Evolutionary conservation across 1,284 basidiomycete species (phyloP).

Genomic region (Farysia itapuensis): DNA sequence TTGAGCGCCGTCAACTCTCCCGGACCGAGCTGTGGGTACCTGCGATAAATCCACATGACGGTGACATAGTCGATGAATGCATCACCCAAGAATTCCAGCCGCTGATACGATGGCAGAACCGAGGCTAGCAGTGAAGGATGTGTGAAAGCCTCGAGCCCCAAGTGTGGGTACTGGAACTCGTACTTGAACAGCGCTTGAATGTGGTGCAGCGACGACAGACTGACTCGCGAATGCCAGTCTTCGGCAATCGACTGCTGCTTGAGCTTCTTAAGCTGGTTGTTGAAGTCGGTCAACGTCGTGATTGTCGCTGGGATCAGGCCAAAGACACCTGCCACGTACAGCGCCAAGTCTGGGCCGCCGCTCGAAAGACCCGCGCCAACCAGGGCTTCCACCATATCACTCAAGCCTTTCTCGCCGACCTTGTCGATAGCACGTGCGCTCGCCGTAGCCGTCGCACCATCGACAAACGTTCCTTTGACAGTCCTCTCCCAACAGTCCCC

Average conservation of each 20-base stretch:
- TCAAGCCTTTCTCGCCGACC: slow-evolving; percentile 24
- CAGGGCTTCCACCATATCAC: slow-evolving; percentile 38
- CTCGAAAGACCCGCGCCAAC: slow-evolving; percentile 24
- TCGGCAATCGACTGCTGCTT: slow-evolving; percentile 9
- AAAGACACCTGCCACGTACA: slow-evolving; percentile 8
- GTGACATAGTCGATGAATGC: slow-evolving; percentile 38
- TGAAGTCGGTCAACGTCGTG: slow-evolving; percentile 4
- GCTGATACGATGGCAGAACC: slow-evolving; percentile 36
- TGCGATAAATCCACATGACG: slow-evolving; percentile 3
- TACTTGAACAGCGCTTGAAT: slow-evolving; percentile 26
- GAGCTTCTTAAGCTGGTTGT: slow-evolving; percentile 3
- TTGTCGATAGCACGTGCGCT: neutral
- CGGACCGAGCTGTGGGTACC: slow-evolving; percentile 11
- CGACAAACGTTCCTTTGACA: neutral
- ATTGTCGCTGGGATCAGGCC: slow-evolving; percentile 13
- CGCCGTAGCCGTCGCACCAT: neutral
- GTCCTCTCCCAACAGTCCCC: too few species aligned
- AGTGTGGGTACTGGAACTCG: slow-evolving; percentile 31
- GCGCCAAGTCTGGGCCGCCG: neutral
- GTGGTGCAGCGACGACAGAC: slow-evolving; percentile 2
- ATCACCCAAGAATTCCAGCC: slow-evolving; percentile 51
- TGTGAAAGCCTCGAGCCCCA: slow-evolving; percentile 44
- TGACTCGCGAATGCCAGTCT: slow-evolving; percentile 15
- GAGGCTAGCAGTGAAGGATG: slow-evolving; percentile 31
- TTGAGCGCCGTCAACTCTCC: slow-evolving; percentile 37